Evolutionary conservation across 2,329 filamentous ascomycete species (phyloP).

Genomic region (Colletotrichum sp.): DNA sequence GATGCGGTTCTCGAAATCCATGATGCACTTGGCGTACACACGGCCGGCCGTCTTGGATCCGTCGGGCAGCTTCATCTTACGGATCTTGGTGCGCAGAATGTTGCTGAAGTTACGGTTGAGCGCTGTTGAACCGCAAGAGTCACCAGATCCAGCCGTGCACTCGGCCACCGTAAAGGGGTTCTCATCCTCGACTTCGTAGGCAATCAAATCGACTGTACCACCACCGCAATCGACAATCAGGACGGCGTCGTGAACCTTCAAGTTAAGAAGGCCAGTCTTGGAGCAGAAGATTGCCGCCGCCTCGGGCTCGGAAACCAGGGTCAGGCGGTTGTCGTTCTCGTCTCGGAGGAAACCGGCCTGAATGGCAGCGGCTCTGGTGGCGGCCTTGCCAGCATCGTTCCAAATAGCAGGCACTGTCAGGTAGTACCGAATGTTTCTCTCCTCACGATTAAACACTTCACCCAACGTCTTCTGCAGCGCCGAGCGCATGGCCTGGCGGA

Average conservation of each 20-base stretch:
- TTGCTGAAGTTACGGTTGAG: constrained; percentile 99
- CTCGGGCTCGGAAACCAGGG: constrained; percentile 94
- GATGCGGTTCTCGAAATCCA: constrained; percentile 99
- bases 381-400: constrained; percentile 98
- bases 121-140: constrained; percentile 97
- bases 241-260: constrained; percentile 98
- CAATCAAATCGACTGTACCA: constrained; percentile 98
- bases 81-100: constrained; percentile 94
- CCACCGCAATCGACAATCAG: constrained; percentile 98
- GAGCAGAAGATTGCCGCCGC: constrained; percentile 97
- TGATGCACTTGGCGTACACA: constrained; percentile 99
- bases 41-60: constrained; percentile 97
- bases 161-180: constrained; percentile 96
- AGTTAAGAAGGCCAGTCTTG: constrained; percentile 92
- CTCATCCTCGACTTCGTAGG: constrained; percentile 98
- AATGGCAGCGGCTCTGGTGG: constrained; percentile 92
- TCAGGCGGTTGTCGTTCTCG: constrained; percentile 96
- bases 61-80: constrained; percentile 98
- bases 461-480: constrained; percentile 95
- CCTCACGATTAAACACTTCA: constrained; percentile 97
- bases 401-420: constrained; percentile 98
- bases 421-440: constrained; percentile 97
- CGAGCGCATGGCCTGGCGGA: constrained; percentile 95
- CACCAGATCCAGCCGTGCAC: constrained; percentile 95
- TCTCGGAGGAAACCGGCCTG: constrained; percentile 96